Evolutionary conservation across 2,329 filamentous ascomycete genomes (phyloP), one percentile per base, ranked within the genome.

Genomic region (Venturiaceae sp.): DNA sequence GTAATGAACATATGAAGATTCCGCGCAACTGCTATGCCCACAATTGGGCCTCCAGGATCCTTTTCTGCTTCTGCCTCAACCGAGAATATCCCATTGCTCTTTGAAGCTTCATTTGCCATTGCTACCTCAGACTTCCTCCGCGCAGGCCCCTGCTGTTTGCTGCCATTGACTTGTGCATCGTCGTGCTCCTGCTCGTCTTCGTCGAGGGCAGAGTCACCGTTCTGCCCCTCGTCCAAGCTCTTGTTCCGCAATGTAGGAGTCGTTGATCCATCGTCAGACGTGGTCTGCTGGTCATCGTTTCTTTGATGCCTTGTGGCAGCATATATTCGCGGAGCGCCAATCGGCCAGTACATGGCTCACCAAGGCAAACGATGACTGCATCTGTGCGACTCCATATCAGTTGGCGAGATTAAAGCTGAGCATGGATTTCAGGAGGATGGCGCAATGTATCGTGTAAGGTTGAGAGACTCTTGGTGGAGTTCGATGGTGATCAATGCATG

Each of bases 1-100:
- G 90, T 90, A 55, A 89, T 89, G 73, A 99, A 96, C 62, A 88
- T 75, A 66, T 92, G 87, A 41, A 92, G 92, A 58, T 82, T 86
- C 47, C 92, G 84, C 2, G 92, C 88, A 41, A 91, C 82, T 63
- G 85, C 84, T 57, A 96, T 77, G 6, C 88, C 88, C 62, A 90
- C 75, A 58, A 96, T 83, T 80, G 82, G 68, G 87, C 87, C 67
- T 77, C 82, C 66, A 26, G 73, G 64, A 58, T 72, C 67, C 13
- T 36, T 46, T 47, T 61, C 61, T 32, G 63, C 50, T 47, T 61
- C 61, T 32, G 63, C 50, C 39, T 71, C 67, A 58, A 73, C 67
- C 33, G 65, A 52, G 34, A 37, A 33, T 60, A 32, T 39, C 66
- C 65, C 47, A 56, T 57, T 64, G 61, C 41, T 60, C 60, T 53